Percentiles rank a stretch among this genome's conserved stretches.
Evolutionary conservation across 2,329 filamentous ascomycete species (phyloP).

Genomic region (Alternaria gansuensis): DNA sequence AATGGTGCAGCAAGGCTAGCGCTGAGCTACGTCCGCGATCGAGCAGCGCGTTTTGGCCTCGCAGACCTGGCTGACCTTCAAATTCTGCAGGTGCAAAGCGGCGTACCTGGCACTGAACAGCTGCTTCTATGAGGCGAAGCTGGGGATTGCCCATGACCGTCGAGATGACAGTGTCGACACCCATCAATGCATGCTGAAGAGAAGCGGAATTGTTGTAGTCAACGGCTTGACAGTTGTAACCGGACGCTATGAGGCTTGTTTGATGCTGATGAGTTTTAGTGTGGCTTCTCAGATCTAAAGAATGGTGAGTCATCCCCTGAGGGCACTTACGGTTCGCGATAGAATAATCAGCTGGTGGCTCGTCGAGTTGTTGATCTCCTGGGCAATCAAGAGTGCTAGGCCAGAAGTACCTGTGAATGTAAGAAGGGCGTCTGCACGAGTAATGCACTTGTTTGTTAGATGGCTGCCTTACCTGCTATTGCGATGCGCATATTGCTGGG

Average conservation of each 20-base stretch:
- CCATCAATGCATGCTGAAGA: conserved; percentile 72
- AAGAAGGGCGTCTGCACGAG: background rate
- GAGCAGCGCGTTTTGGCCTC: conserved; percentile 66
- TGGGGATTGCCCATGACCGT: conserved; percentile 74
- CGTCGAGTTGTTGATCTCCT: conserved; percentile 67
- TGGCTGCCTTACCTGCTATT: conserved; percentile 55
- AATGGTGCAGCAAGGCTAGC: conserved; percentile 65
- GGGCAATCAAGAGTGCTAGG: conserved; percentile 65
- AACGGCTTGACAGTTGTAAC: conserved; percentile 73
- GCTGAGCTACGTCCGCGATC: conserved; percentile 69
- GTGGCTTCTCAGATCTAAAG: background rate
- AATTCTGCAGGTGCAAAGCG: conserved; percentile 80
- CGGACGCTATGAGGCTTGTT: conserved; percentile 63
- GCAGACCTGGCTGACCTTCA: conserved; percentile 68
- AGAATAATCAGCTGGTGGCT: conserved; percentile 75
- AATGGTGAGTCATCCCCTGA: background rate
- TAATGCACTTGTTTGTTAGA: background rate
- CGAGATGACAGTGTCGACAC: conserved; percentile 78
- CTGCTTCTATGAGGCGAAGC: conserved; percentile 75
- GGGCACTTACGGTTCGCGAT: conserved; percentile 66
- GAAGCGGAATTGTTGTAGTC: conserved; percentile 69
- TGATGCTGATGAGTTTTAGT: conserved; percentile 58
- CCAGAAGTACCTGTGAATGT: conserved; percentile 62
- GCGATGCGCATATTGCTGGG: conserved; percentile 66
- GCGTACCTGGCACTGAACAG: conserved; percentile 69